Base-by-base conservation (phyloP, 1,284 basidiomycete genomes). In the Cutaneotrichosporon spelunceum region DNA sequence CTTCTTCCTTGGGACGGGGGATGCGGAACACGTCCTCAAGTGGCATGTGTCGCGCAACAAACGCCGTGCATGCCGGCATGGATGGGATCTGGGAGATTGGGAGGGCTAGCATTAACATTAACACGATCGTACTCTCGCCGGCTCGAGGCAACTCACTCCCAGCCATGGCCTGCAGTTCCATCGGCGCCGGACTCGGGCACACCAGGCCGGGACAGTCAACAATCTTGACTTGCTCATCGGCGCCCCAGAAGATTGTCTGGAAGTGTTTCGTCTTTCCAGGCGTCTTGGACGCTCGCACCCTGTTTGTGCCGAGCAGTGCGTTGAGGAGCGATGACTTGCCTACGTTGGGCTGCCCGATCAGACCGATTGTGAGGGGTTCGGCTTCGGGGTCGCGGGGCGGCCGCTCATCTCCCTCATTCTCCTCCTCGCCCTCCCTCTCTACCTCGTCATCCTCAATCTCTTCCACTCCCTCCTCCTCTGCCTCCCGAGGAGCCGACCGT, bases 231-330 rank as follows among this genome's bases (percentile, higher is more conserved):
- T 90, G 79, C 50, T 87, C 90, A 16, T 34, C 48, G 3, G 74
- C n/a, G n/a, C n/a, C 76, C 89, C 88, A 93, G 75, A 88, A 93
- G 54, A 92, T 84, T 0, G 93, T 94, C 76, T 95, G 92, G 73
- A 91, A 93, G 73, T 99, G 96, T 77, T 99, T 99, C 33, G 96
- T 99, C 80, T 99, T 98, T 67, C 96, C 94, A 0, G 96, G 96
- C 0, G 95, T 99, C 0, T 93, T 87, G 2, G 94, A 98, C 10
- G 97, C 95, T 70, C 91, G 95, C 65, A 98, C 95, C 83, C 94
- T 96, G 82, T 98, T 97, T 50, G 82, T 77, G 19, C 83, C 84
- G 26, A 85, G 79, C 2, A 85, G 76, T 9, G 84, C 83, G 71
- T 85, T 85, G 80, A 85, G 83, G 21, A 83, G 83, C 26, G 81